Conservation (phyloP, 805 yeast species). For the Metschnikowia reukaufii region DNA sequence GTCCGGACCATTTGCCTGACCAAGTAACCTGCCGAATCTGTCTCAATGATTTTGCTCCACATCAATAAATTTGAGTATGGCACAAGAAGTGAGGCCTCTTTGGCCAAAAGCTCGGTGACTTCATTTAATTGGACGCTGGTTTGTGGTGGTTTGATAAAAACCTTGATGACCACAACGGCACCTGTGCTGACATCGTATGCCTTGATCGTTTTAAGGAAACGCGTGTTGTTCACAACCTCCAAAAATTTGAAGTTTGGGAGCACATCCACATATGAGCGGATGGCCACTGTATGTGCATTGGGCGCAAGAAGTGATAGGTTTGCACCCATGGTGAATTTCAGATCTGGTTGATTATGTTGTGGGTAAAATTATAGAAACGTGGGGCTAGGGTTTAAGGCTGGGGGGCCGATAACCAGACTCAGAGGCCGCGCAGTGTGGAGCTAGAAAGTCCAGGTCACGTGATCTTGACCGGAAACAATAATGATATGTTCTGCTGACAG, state of each 20-base stretch:
- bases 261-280: conserved; percentile 85
- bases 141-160: conserved; percentile 71
- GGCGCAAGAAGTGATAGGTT: conserved; percentile 85
- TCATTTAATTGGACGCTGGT: conserved; percentile 28
- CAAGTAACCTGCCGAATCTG: conserved; percentile 88
- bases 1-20: conserved; percentile 78
- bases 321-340: conserved; percentile 68
- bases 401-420: no score
- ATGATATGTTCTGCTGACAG: no score
- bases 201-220: conserved; percentile 83
- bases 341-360: neutral
- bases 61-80: conserved; percentile 61
- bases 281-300: conserved; percentile 86
- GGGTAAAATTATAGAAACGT: neutral
- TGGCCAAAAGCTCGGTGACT: conserved; percentile 29
- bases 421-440: no score
- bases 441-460: no score
- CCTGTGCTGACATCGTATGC: conserved; percentile 71
- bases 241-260: conserved; percentile 73
- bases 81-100: conserved; percentile 41
- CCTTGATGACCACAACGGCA: conserved; percentile 66
- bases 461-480: no score
- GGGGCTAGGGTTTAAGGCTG: no score
- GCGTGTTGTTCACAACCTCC: conserved; percentile 71
- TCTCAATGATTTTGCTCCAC: conserved; percentile 73